A percentile compares a stretch with the other conserved stretches of the same genome.
Conservation (phyloP, 768 basidiomycete genomes). For the Sarcomyxa edulis region DNA sequence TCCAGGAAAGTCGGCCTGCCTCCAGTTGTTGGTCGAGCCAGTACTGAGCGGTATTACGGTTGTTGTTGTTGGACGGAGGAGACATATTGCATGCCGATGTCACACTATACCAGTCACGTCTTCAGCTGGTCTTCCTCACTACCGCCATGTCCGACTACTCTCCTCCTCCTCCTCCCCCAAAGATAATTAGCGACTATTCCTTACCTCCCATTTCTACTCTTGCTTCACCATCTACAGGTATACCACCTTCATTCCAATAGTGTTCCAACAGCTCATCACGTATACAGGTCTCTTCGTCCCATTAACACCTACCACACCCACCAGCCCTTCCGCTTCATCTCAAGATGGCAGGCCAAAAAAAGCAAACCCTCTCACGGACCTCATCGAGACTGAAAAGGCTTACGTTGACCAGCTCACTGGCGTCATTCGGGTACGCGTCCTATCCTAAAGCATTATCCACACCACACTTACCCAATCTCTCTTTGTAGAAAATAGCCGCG, state of each 20-base stretch:
- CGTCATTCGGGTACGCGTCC: slow-evolving; percentile 74
- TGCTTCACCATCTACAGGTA: too few species aligned
- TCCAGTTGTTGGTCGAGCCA: too few species aligned
- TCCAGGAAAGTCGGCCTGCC: too few species aligned
- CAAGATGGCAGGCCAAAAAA: slow-evolving; percentile 52
- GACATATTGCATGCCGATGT: too few species aligned
- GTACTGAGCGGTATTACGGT: too few species aligned
- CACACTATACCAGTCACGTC: too few species aligned
- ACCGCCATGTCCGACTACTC: too few species aligned
- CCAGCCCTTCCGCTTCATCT: slow-evolving; percentile 25
- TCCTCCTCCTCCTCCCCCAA: slow-evolving; percentile 6
- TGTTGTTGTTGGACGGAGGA: too few species aligned
- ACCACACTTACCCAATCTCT: slow-evolving; percentile 8
- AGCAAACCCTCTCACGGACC: slow-evolving; percentile 81
- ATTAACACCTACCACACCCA: slow-evolving; percentile 28
- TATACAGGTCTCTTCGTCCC: slow-evolving; percentile 19
- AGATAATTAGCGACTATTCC: slow-evolving; percentile 1
- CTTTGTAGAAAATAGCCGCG: slow-evolving; percentile 83
- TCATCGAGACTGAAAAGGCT: slow-evolving; percentile 88
- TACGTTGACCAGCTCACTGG: slow-evolving; percentile 90
- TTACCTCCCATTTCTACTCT: slow-evolving; percentile 3
- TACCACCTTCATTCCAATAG: too few species aligned
- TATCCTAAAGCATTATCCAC: slow-evolving; percentile 7
- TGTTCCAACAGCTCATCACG: slow-evolving; percentile 7
- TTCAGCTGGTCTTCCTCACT: too few species aligned